Conservation (phyloP, 2,329 filamentous ascomycete genomes). For the Phaeosphaeriaceae sp. region DNA sequence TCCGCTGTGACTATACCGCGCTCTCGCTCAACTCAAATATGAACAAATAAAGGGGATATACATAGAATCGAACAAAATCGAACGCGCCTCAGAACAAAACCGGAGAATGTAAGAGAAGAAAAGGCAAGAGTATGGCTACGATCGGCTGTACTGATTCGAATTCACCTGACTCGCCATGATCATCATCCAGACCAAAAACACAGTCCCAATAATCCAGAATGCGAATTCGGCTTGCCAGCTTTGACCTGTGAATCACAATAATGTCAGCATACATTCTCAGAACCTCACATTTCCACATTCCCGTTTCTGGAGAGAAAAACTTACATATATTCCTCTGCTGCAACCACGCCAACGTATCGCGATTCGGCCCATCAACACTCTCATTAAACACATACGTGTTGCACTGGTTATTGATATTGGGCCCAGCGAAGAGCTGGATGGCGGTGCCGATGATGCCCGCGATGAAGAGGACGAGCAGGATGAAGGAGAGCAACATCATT, state of each 20-base stretch:
- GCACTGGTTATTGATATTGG: slow-evolving; percentile 66
- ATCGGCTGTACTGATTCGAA: slow-evolving; percentile 48
- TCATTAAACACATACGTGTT: slow-evolving; percentile 62
- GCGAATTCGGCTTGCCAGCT: slow-evolving; percentile 70
- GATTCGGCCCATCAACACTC: slow-evolving; percentile 54
- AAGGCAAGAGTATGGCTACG: background rate
- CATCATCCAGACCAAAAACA: slow-evolving; percentile 73
- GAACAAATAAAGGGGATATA: background rate
- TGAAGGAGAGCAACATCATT: slow-evolving; percentile 66
- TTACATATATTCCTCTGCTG: slow-evolving; percentile 68
- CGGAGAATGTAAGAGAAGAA: background rate
- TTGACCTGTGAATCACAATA: slow-evolving; percentile 54
- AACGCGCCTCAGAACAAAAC: background rate
- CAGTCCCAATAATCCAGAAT: slow-evolving; percentile 67
- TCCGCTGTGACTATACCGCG: background rate
- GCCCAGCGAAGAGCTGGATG: slow-evolving; percentile 66
- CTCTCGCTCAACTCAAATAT: background rate
- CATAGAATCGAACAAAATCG: background rate
- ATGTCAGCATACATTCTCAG: slow-evolving; percentile 21
- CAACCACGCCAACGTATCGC: slow-evolving; percentile 67
- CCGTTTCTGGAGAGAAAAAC: slow-evolving; percentile 37
- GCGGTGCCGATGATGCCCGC: slow-evolving; percentile 69
- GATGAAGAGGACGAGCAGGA: slow-evolving; percentile 67
- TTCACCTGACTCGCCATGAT: slow-evolving; percentile 66
- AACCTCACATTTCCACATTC: background rate